Percentiles rank a stretch among this genome's conserved stretches.
These are phyloP conservation scores for Aspergillus clavatus DNA, from an alignment of 2,329 filamentous ascomycete genomes.

Conservation along the genomic window DNA sequence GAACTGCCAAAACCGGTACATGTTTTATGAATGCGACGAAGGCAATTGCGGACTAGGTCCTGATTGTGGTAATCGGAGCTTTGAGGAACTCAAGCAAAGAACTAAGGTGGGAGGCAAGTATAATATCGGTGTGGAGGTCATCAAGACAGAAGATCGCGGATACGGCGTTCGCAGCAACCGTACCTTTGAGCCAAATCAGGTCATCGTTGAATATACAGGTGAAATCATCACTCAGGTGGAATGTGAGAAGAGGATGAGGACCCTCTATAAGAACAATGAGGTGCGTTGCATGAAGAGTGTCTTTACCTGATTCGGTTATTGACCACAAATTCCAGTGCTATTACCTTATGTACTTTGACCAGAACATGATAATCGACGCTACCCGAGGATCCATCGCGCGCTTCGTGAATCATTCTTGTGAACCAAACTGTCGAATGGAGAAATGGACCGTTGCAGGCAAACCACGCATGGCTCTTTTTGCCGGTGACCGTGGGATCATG, in stretches of 20 bases:
- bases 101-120: slow-evolving; percentile 76
- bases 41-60: slow-evolving; percentile 77
- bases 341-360: slow-evolving; percentile 97
- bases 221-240: slow-evolving; percentile 96
- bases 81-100: slow-evolving; percentile 71
- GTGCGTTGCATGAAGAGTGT: slow-evolving; percentile 47
- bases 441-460: slow-evolving; percentile 95
- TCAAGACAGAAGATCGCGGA: slow-evolving; percentile 83
- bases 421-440: slow-evolving; percentile 95
- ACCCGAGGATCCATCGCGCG: slow-evolving; percentile 93
- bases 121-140: slow-evolving; percentile 88
- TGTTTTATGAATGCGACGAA: slow-evolving; percentile 94
- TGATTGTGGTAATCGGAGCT: slow-evolving; percentile 83
- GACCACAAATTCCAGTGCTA: slow-evolving; percentile 62
- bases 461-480: slow-evolving; percentile 94
- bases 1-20: slow-evolving; percentile 87
- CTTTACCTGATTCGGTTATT: slow-evolving; percentile 3
- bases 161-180: slow-evolving; percentile 89
- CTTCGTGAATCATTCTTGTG: slow-evolving; percentile 97
- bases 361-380: slow-evolving; percentile 97
- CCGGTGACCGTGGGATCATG: slow-evolving; percentile 81
- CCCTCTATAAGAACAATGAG: slow-evolving; percentile 88
- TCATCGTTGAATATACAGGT: slow-evolving; percentile 97
- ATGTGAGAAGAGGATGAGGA: slow-evolving; percentile 88
- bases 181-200: slow-evolving; percentile 80